Conservation (phyloP, 2,329 filamentous ascomycete genomes). For the Beauveria pseudobassiana region DNA sequence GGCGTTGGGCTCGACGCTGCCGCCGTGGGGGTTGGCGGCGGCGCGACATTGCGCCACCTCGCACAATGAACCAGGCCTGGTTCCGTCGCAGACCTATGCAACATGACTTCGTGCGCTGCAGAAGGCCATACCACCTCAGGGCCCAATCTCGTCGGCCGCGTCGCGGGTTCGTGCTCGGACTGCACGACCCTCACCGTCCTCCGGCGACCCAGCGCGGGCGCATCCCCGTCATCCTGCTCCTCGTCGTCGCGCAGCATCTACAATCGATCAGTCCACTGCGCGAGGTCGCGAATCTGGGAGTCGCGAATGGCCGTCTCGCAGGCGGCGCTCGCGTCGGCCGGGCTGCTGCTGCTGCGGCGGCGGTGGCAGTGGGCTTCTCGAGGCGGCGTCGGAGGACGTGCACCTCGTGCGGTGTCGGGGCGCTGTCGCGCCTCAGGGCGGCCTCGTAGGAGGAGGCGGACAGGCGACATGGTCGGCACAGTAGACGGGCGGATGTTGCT, state of each 20-base stretch:
- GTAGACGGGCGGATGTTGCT: slow-evolving; percentile 10
- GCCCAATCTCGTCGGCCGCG: not conserved
- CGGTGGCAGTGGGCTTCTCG: not conserved
- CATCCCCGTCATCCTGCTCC: not conserved
- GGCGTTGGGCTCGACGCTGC: not conserved
- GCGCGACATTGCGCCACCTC: not conserved
- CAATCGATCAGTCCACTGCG: slow-evolving; percentile 13
- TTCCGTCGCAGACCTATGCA: not conserved
- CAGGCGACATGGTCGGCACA: slow-evolving; percentile 10
- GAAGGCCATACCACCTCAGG: not conserved
- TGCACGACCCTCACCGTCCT: not conserved
- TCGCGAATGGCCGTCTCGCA: slow-evolving; percentile 8
- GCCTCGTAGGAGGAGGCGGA: slow-evolving; percentile 14
- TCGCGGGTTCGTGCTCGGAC: not conserved
- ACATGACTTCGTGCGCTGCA: not conserved
- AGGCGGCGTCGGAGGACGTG: not conserved
- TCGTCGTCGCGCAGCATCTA: not conserved
- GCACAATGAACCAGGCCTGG: not conserved
- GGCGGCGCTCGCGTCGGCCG: not conserved
- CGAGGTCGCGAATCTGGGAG: slow-evolving; percentile 11
- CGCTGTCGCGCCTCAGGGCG: not conserved
- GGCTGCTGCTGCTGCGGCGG: not conserved
- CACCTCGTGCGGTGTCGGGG: not conserved
- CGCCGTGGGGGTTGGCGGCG: not conserved
- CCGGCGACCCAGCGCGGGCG: not conserved